Evolutionary conservation across 345 rosid genomes (phyloP).

Genomic region (Camelina neglecta): DNA sequence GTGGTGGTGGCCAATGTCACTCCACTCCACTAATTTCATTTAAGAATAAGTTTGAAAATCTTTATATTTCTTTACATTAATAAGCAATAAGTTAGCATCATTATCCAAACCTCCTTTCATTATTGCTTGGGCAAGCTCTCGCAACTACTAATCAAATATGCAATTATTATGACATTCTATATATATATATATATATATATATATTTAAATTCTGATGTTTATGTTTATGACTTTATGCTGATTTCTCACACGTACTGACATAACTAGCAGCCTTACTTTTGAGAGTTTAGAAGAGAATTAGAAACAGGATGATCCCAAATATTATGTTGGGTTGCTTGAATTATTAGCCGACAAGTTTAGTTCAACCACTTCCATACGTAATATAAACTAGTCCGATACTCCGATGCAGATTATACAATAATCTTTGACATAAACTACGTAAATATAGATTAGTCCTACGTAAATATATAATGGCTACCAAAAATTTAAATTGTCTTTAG

Average conservation of each 20-base stretch:
- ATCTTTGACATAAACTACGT: not conserved
- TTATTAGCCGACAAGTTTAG: conserved; percentile 24
- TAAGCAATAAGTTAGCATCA: conserved; percentile 21
- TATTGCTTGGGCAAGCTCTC: conserved; percentile 30
- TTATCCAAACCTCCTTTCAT: conserved; percentile 35
- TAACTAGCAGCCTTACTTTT: not conserved
- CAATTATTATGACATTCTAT: conserved; percentile 35
- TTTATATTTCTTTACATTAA: conserved; percentile 13
- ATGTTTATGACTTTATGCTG: not conserved
- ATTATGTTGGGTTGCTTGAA: not conserved
- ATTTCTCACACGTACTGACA: not conserved
- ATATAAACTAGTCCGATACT: not conserved
- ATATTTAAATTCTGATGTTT: not conserved
- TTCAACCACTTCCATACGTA: conserved; percentile 18
- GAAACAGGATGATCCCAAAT: not conserved
- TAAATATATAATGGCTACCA: not conserved
- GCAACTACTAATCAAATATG: conserved; percentile 39
- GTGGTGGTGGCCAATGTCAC: conserved; percentile 42
- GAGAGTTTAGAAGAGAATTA: not conserved
- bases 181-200: too few species aligned
- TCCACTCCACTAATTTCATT: conserved; percentile 41
- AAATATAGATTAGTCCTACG: conserved; percentile 3
- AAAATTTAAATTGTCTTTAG: not conserved
- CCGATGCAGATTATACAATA: conserved; percentile 1
- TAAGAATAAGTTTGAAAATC: conserved; percentile 22